Evolutionary conservation across 2,329 filamentous ascomycete genomes (phyloP).

Genomic region (Fusarium veterinarium): DNA sequence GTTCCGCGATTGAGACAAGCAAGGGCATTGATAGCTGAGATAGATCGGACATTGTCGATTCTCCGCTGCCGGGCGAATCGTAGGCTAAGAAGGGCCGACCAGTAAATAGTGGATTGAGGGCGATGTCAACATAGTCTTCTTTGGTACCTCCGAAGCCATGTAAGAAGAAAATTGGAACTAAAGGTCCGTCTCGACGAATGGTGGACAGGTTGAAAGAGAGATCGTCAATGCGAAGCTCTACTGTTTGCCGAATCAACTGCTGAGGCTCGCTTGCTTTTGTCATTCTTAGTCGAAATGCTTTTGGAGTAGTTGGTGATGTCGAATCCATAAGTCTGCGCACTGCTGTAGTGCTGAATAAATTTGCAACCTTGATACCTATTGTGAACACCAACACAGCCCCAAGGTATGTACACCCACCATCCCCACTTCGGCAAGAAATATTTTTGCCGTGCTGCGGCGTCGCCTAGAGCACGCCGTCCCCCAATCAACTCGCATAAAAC

Average conservation of each 20-base stretch:
- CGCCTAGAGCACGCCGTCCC: not conserved
- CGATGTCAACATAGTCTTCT: not conserved
- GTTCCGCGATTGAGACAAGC: not conserved
- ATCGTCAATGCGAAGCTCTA: not conserved
- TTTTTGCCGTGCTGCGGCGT: not conserved
- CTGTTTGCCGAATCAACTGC: not conserved
- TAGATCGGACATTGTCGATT: not conserved
- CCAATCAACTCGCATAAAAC: not conserved
- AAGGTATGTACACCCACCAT: not conserved
- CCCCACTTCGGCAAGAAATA: not conserved
- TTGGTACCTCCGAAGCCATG: not conserved
- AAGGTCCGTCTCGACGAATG: not conserved
- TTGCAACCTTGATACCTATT: not conserved
- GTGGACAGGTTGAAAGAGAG: not conserved
- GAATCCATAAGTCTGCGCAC: not conserved
- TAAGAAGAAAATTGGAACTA: not conserved
- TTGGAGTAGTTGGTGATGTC: not conserved
- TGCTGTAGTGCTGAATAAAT: not conserved
- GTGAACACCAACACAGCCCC: not conserved
- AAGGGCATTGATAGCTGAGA: not conserved
- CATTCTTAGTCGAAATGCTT: not conserved
- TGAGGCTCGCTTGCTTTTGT: not conserved
- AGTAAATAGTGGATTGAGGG: not conserved
- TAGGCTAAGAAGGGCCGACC: not conserved
- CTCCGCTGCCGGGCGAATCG: not conserved